Base-by-base conservation (phyloP, 768 basidiomycete genomes). In the Amanita brunnescens region DNA sequence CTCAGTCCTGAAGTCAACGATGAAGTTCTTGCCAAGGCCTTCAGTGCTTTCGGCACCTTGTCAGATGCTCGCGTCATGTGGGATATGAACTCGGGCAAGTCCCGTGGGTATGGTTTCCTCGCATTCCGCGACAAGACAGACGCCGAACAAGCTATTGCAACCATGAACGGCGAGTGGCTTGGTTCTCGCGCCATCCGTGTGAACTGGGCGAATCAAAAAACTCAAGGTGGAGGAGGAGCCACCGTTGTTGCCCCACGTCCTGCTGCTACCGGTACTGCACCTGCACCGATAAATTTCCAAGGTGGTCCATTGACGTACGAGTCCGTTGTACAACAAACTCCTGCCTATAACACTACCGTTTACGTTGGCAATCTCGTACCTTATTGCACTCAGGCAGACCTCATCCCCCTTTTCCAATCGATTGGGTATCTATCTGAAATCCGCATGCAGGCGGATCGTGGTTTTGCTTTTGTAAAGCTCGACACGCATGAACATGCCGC, bases 171-270 rank as follows among this genome's bases (percentile, higher is more conserved):
- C 52, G 95, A 99, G 76, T 99, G 92, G 92, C 79, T 99, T 33
- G 96, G 96, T 44, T 92, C 92, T 26, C 83, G 96, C 54, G 96
- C 96, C 55, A 99, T 99, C 62, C 86, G 96, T 58, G 95, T 98
- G 68, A 99, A 99, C 73, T 99, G 95, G 95, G 96, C 96, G 49
- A 98, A 98, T 73, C 95, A 98, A 72, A 97, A 98, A 75, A 97
- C 94, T 14, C 92, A 95, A 68, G 90, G 83, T 51, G 40, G 40
- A 12, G 34, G 18, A 6, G 45, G 45, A 24, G 23, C 34, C n/a
- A 10, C 61, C 32, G 62, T 59, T 20, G 57, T 65, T 42, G 65
- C 74, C 37, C 65, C 79, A 45, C 74, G 71, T 58, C 71, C 74
- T 48, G 60, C 64, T 23, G 73, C 68, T 51, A 67, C 60, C n/a